phyloP scores from a whole-genome alignment of 2,329 filamentous ascomycete species.

The Cladosporium sp. region DNA sequence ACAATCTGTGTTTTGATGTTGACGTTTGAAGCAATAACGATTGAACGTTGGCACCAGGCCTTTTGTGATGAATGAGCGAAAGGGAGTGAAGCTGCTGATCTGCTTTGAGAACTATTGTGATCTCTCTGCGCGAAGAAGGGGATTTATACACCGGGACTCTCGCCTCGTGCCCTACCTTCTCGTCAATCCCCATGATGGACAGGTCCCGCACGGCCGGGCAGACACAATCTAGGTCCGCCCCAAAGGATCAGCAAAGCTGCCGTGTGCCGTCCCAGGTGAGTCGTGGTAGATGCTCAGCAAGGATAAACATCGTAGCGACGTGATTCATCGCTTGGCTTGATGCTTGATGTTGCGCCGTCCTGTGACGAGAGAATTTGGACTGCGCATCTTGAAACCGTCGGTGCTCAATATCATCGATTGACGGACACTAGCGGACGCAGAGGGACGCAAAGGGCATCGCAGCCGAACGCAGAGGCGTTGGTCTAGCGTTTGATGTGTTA shows the following conservation, averaged over 20 bases:
- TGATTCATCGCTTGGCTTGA: too few species aligned
- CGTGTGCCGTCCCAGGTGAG: too few species aligned
- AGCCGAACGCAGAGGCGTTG: not conserved
- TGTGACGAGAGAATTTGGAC: not conserved
- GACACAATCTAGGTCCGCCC: too few species aligned
- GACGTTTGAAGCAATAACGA: not conserved
- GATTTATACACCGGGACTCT: not conserved
- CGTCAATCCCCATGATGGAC: too few species aligned
- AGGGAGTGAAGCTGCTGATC: not conserved
- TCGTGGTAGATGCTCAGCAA: too few species aligned
- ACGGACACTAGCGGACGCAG: not conserved
- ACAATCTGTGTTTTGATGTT: not conserved
- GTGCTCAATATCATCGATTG: too few species aligned
- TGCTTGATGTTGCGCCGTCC: too few species aligned
- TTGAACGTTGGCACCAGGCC: not conserved
- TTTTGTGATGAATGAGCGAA: not conserved
- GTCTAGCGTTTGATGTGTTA: conserved; percentile 1
- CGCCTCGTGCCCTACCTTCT: not conserved
- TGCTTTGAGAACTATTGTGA: not conserved
- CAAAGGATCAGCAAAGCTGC: too few species aligned
- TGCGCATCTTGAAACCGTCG: too few species aligned
- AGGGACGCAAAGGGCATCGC: not conserved
- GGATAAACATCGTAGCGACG: too few species aligned
- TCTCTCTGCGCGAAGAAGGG: not conserved
- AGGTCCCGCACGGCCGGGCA: too few species aligned